Evolutionary conservation across 345 rosid genomes (phyloP).

Genomic region (Populus nigra): DNA sequence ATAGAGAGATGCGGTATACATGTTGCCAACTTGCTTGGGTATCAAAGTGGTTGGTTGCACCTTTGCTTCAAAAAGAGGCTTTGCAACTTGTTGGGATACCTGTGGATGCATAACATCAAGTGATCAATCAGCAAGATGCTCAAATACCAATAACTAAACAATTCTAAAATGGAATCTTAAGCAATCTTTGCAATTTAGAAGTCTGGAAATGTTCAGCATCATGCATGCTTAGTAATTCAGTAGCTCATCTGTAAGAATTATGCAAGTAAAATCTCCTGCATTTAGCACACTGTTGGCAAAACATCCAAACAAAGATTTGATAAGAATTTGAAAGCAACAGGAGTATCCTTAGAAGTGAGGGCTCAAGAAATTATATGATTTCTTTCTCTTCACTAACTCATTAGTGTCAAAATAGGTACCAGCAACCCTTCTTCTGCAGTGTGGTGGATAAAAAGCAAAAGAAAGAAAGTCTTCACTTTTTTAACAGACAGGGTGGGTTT

Average conservation of each 20-base stretch:
- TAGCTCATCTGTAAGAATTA: background rate
- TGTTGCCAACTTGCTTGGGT: slow-evolving; percentile 99
- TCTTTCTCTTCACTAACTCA: background rate
- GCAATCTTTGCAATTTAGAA: background rate
- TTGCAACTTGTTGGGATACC: slow-evolving; percentile 88
- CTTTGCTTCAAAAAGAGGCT: slow-evolving; percentile 80
- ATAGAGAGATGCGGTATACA: slow-evolving; percentile 96
- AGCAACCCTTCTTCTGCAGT: background rate
- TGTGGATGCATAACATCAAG: slow-evolving; percentile 28
- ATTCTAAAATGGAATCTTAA: background rate
- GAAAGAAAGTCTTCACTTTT: background rate
- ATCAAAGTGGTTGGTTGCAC: slow-evolving; percentile 84
- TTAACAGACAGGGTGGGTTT: background rate
- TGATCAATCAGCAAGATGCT: slow-evolving; percentile 23
- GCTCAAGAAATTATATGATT: background rate
- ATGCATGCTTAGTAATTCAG: background rate
- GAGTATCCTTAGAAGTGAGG: background rate
- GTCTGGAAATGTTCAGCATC: background rate
- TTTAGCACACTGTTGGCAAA: background rate
- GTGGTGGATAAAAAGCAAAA: background rate
- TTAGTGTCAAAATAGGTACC: background rate
- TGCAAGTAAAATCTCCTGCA: too few species aligned
- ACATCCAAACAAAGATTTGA: background rate
- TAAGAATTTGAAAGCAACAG: background rate
- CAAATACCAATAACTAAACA: background rate